Base-by-base conservation (phyloP, 2,329 filamentous ascomycete genomes). In the Fusarium sulawesiense region DNA sequence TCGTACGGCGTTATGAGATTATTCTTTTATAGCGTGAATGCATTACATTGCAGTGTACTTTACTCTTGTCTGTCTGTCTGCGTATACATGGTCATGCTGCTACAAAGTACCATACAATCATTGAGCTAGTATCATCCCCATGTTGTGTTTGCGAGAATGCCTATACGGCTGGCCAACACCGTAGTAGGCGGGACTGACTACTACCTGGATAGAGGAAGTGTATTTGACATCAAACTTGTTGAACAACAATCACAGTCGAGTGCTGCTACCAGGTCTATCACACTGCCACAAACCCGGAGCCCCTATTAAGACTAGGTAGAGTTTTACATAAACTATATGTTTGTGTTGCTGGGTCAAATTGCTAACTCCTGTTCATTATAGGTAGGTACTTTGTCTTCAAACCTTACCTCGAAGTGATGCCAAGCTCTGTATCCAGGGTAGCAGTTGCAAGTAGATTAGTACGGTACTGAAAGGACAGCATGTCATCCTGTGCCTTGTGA, bases 1-100 rank as follows among this genome's bases (percentile, higher is more conserved):
- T 6, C 13, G 29, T 27, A 53, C 4, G 64, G 70, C 62, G 70
- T 72, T 70, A 46, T n/a, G 56, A 55, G n/a, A 47, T 49, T 27
- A 30, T 11, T 47, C 46, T 45, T 14, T 27, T 47, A 23, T 60
- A 56, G 48, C 34, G 47, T 60, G 32, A 58, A 62, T 60, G 25
- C 7, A 60, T 16, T 46, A 49, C n/a, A 34, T 41, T 32, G 21
- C 7, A 40, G 34, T 51, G 23, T 25, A 18, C 18, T 18, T 40
- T 27, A 7, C 20, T 34, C 7, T 13, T 12, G 20, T 7, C 11
- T 14, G 27, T 3, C 25, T 6, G 14, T 48, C 29, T 4, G 6
- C 20, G 45, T 25, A 6, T 13, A 27, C 8, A 40, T 27, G 32
- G 8, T 9, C 13, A n/a, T 27, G 21, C 10, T n/a, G 34, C 7